Evolutionary conservation across 331 rosid species (phyloP), one percentile per base, ranked within the genome.

Genomic region (Malus hybrid): DNA sequence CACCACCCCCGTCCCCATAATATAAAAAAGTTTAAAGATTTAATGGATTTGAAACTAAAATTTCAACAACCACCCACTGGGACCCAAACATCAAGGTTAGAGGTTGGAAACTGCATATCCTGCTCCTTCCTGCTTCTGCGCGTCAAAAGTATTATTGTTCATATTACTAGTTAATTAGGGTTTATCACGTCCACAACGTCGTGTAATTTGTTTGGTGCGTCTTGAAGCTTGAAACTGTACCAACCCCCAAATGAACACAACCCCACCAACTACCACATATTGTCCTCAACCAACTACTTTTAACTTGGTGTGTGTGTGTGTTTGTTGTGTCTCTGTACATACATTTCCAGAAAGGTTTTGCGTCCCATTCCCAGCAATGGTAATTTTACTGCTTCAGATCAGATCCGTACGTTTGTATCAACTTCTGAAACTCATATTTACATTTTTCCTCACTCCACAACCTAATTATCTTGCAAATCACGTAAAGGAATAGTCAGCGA

Each of bases 181-280:
- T 42, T 42, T 42, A 10, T 42, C 48, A 42, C 13, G 48, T 42
- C 48, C 48, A 42, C 48, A 42, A 42, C 13, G 13, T 42, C 48
- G 46, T 10, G 13, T 42, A 42, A 42, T 34, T 71, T 0, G 52
- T 33, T 70, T 65, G 46, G 46, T 33, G 48, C 6, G 3, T 16
- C 3, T 5, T 46, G 10, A 46, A 48, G 42, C 24, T 70, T 70
- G 34, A 67, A 28, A 67, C 48, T 46, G 74, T 19, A 69, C 80
- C 80, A 69, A 60, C 68, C 69, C 66, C 54, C 34, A n/a, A 12
- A 0, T 28, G 29, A 60, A 69, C 80, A 70, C 24, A 59, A 60
- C 54, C 52, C 52, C 34, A 77, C 75, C 61, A 77, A 69, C 80
- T 14, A 29, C 62, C 33, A 19, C 34, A 1, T 11, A 5, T 2